phyloP scores from a whole-genome alignment of 768 basidiomycete species.

The Collybiopsis luxurians region DNA sequence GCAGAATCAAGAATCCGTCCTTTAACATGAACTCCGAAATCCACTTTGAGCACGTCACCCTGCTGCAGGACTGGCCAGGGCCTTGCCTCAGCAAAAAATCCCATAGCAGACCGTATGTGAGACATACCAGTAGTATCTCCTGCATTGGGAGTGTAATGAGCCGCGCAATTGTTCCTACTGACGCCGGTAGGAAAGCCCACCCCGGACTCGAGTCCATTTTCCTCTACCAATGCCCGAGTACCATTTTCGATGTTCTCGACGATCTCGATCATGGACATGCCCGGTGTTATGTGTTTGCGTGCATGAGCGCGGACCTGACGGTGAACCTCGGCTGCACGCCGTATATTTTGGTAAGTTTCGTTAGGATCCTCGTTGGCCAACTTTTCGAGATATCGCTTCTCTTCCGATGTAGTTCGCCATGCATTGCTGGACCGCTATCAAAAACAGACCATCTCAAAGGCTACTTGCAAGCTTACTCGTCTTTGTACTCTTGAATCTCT shows the following conservation, averaged over 20 bases:
- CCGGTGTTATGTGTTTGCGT: conserved; percentile 81
- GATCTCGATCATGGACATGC: conserved; percentile 93
- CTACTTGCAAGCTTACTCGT: conserved; percentile 56
- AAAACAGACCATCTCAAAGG: background rate
- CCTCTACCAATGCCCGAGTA: conserved; percentile 89
- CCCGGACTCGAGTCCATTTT: conserved; percentile 79
- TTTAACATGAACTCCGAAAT: conserved; percentile 95
- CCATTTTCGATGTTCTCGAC: conserved; percentile 92
- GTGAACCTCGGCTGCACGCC: conserved; percentile 94
- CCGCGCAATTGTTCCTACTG: conserved; percentile 91
- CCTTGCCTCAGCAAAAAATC: background rate
- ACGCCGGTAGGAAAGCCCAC: conserved; percentile 97
- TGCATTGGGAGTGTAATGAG: conserved; percentile 95
- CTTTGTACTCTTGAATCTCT: conserved; percentile 86
- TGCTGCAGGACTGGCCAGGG: conserved; percentile 62
- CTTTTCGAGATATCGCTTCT: conserved; percentile 82
- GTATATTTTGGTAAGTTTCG: conserved; percentile 84
- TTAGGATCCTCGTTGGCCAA: conserved; percentile 77
- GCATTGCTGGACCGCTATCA: conserved; percentile 56
- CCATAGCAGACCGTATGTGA: conserved; percentile 2
- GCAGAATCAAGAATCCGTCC: conserved; percentile 96
- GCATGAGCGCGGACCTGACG: conserved; percentile 86
- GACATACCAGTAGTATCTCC: conserved; percentile 78
- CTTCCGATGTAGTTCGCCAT: conserved; percentile 88
- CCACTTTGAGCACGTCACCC: conserved; percentile 93